phyloP scores from a whole-genome alignment of 2,329 filamentous ascomycete genomes.

The Diaporthe longicolla region DNA sequence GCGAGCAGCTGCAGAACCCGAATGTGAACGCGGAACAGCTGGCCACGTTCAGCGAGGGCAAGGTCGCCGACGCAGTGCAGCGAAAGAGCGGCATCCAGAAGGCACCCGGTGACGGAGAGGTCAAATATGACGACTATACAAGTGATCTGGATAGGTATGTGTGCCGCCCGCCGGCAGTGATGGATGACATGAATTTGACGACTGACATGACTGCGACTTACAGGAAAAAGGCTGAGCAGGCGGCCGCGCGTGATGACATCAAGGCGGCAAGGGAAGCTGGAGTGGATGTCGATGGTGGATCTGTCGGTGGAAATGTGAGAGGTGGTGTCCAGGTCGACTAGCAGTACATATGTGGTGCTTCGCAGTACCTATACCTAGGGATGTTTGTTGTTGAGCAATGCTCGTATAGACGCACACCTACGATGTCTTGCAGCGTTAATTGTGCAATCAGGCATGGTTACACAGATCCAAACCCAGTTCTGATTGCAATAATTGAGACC shows the following conservation, averaged over 20 bases:
- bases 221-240: constrained; percentile 47
- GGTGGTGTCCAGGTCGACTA: constrained; percentile 23
- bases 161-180: background rate
- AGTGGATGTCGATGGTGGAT: constrained; percentile 44
- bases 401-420: background rate
- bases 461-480: background rate
- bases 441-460: background rate
- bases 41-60: constrained; percentile 46
- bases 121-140: constrained; percentile 43
- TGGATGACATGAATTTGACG: background rate
- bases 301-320: constrained; percentile 21
- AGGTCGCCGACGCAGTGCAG: constrained; percentile 47
- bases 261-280: constrained; percentile 43
- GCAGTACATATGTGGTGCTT: background rate
- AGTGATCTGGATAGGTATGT: constrained; percentile 45
- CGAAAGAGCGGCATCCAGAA: constrained; percentile 47
- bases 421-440: background rate
- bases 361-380: too few relatives aligned
- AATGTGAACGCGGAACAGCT: constrained; percentile 48
- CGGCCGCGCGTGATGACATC: constrained; percentile 44
- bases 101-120: constrained; percentile 43
- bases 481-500: too few relatives aligned
- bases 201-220: constrained; percentile 14
- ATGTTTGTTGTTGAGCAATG: too few relatives aligned
- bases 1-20: constrained; percentile 42